Conservation (phyloP, 1,139 yeast species). For the Saccharomyces uvarum region DNA sequence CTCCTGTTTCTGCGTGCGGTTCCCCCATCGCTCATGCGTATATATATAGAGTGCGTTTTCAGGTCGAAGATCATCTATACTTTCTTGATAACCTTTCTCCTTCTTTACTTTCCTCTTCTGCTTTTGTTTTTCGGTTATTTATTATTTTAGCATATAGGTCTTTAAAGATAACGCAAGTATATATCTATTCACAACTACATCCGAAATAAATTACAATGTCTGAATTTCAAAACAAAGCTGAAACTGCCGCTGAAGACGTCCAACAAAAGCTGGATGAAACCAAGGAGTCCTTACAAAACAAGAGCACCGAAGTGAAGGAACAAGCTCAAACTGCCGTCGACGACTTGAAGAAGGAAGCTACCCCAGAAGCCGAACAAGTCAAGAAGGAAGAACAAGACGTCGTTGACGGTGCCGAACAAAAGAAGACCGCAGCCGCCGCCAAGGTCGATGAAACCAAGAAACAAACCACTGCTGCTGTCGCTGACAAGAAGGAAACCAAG, state of each 20-base stretch:
- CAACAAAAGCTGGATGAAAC: slow-evolving; percentile 5
- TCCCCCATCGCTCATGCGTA: background rate
- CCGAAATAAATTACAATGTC: slow-evolving; percentile 5
- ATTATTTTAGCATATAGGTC: background rate
- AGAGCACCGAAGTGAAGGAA: slow-evolving; percentile 13
- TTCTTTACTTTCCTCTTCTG: background rate
- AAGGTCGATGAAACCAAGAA: slow-evolving; percentile 15
- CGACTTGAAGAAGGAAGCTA: slow-evolving; percentile 11
- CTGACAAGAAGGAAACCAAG: slow-evolving; percentile 22
- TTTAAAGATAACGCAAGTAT: no score
- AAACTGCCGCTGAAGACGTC: slow-evolving; percentile 6
- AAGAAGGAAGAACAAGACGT: slow-evolving; percentile 13
- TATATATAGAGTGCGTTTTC: background rate
- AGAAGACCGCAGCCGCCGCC: slow-evolving; percentile 20
- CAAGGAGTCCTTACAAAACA: slow-evolving; percentile 13
- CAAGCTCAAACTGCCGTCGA: slow-evolving; percentile 14
- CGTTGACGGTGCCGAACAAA: slow-evolving; percentile 17
- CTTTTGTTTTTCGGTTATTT: background rate
- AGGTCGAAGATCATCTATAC: background rate
- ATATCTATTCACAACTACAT: background rate
- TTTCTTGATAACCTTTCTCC: background rate
- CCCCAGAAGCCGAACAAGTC: slow-evolving; percentile 19
- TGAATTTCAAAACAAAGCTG: slow-evolving; percentile 6
- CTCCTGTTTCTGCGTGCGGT: background rate
- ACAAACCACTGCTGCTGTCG: slow-evolving; percentile 3